Percentiles rank a stretch among this genome's conserved stretches.
Evolutionary conservation across 2,329 filamentous ascomycete species (phyloP).

Genomic region (Colletotrichum nymphaeae): DNA sequence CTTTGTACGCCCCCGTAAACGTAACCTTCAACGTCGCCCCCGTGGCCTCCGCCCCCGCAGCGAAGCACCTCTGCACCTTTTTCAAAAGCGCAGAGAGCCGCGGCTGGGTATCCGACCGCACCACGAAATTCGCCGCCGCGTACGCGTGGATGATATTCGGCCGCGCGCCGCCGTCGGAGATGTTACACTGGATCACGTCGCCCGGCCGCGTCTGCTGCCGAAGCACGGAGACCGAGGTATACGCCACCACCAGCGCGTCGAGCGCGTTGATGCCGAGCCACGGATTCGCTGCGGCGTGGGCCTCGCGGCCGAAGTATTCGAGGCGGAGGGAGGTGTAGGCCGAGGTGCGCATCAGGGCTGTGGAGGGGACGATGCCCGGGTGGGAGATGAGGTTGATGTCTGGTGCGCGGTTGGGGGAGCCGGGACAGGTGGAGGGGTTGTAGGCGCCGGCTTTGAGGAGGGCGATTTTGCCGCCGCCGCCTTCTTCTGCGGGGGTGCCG

Average conservation of each 20-base stretch:
- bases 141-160: slow-evolving; percentile 68
- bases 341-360: slow-evolving; percentile 62
- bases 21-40: slow-evolving; percentile 61
- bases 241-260: slow-evolving; percentile 64
- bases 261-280: slow-evolving; percentile 71
- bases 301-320: slow-evolving; percentile 64
- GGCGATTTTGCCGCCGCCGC: slow-evolving; percentile 44
- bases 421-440: slow-evolving; percentile 37
- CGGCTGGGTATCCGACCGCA: slow-evolving; percentile 39
- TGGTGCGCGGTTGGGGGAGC: slow-evolving; percentile 46
- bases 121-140: slow-evolving; percentile 50
- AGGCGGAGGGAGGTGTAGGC: slow-evolving; percentile 62
- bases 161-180: slow-evolving; percentile 63
- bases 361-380: slow-evolving; percentile 54
- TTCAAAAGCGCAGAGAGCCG: slow-evolving; percentile 52
- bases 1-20: slow-evolving; percentile 57
- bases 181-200: slow-evolving; percentile 62
- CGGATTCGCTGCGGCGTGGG: slow-evolving; percentile 67
- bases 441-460: slow-evolving; percentile 46
- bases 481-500: slow-evolving; percentile 66
- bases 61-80: slow-evolving; percentile 56
- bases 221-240: slow-evolving; percentile 61
- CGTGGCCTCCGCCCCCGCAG: slow-evolving; percentile 52
- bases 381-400: slow-evolving; percentile 64
- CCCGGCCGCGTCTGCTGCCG: slow-evolving; percentile 67